Evolutionary conservation across 192 early-diverging fungal species (phyloP).

Genomic region (Phycomyces nitens): DNA sequence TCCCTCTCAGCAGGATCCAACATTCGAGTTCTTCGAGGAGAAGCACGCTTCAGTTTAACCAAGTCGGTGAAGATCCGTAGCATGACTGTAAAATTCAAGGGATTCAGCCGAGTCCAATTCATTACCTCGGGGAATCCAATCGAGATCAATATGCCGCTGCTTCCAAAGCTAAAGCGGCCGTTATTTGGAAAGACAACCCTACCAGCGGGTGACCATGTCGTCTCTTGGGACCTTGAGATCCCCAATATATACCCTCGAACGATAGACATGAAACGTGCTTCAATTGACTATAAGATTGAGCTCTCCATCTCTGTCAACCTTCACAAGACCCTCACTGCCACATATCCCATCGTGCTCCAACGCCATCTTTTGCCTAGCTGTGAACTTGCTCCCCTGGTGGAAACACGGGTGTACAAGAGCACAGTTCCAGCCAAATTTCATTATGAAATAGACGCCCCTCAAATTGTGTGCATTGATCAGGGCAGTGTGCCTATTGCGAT

Average conservation of each 20-base stretch:
- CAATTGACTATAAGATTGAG: constrained; percentile 17
- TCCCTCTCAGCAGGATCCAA: too few species aligned
- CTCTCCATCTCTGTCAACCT: constrained; percentile 20
- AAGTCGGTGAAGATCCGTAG: constrained; percentile 25
- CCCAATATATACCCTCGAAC: constrained; percentile 25
- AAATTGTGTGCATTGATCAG: constrained; percentile 23
- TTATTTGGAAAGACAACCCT: constrained; percentile 17
- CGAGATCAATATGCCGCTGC: background rate
- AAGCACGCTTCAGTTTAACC: constrained; percentile 17
- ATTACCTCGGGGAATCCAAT: constrained; percentile 5
- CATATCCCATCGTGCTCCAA: constrained; percentile 20
- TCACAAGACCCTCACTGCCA: constrained; percentile 21
- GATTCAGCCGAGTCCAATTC: constrained; percentile 8
- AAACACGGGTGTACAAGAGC: constrained; percentile 22
- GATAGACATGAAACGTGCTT: constrained; percentile 18
- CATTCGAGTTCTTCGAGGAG: constrained; percentile 19
- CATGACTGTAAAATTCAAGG: constrained; percentile 38
- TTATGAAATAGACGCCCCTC: constrained; percentile 30
- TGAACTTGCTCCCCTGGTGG: constrained; percentile 22
- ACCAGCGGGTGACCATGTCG: constrained; percentile 19
- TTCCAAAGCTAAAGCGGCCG: constrained; percentile 24
- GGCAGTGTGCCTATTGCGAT: constrained; percentile 17
- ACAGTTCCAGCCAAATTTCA: constrained; percentile 37
- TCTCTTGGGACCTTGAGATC: constrained; percentile 32
- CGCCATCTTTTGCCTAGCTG: constrained; percentile 21